Conservation (phyloP, 2,329 filamentous ascomycete genomes). For the Myriosclerotinia scirpicola region DNA sequence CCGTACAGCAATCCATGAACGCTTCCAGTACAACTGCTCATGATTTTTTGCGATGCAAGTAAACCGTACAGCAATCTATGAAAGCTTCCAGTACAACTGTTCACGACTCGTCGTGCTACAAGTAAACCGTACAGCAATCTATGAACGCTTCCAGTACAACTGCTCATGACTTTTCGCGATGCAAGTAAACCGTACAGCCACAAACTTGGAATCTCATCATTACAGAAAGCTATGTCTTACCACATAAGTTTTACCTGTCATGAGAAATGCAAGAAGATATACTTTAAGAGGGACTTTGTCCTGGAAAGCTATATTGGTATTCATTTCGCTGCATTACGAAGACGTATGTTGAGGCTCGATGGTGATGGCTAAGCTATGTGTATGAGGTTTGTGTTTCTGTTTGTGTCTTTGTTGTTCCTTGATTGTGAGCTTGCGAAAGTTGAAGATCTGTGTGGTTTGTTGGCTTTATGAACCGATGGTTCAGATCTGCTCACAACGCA, state of each 20-base stretch:
- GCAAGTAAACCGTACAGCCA: conserved; percentile 21
- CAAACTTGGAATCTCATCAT: background rate
- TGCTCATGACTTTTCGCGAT: background rate
- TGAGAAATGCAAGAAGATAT: conserved; percentile 15
- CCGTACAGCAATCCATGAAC: background rate
- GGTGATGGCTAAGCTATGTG: conserved; percentile 20
- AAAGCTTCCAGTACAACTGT: conserved; percentile 16
- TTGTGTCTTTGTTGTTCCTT: conserved; percentile 6
- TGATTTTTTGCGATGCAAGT: background rate
- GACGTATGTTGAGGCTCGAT: conserved; percentile 11
- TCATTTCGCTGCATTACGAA: background rate
- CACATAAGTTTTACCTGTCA: conserved; percentile 5
- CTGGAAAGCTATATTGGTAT: background rate
- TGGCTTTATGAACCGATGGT: conserved; percentile 18
- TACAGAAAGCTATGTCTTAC: conserved; percentile 13
- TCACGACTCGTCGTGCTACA: background rate
- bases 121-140: background rate
- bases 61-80: background rate
- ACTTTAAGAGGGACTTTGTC: background rate
- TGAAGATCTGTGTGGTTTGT: conserved; percentile 12
- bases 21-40: conserved; percentile 17
- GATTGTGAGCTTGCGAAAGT: conserved; percentile 13
- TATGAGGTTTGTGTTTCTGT: conserved; percentile 5
- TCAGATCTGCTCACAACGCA: conserved; percentile 8
- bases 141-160: conserved; percentile 15